phyloP scores from a whole-genome alignment of 305 asterid species.

The Solanum chacoense region DNA sequence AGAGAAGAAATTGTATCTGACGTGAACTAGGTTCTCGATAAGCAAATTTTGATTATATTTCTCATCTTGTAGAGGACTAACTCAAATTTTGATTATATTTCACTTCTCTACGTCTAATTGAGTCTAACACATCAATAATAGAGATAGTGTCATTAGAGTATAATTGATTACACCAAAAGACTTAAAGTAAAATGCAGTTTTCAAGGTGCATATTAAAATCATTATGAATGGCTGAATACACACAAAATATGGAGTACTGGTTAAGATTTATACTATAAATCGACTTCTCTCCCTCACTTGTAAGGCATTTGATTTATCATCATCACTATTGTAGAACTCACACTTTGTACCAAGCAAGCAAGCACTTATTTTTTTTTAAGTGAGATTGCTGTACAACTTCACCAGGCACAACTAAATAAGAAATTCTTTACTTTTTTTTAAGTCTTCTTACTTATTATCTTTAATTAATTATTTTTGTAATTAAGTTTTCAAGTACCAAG shows the following conservation, averaged over 20 bases:
- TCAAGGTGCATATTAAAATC: not conserved
- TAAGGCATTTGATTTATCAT: not conserved
- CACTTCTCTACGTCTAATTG: no score
- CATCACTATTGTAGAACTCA: not conserved
- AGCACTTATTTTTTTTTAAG: not conserved
- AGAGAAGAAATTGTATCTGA: slow-evolving; percentile 15
- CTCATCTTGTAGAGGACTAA: slow-evolving; percentile 16
- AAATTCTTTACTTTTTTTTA: not conserved
- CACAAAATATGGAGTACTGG: not conserved
- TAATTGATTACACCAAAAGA: no score
- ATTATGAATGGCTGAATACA: not conserved
- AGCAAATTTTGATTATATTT: slow-evolving; percentile 21
- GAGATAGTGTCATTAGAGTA: no score
- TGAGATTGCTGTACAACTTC: not conserved
- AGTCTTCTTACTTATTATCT: not conserved
- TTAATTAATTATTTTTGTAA: not conserved
- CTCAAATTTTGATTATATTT: no score
- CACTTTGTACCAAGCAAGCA: not conserved
- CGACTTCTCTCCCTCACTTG: not conserved
- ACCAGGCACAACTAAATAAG: not conserved
- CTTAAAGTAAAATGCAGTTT: no score
- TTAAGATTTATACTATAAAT: not conserved
- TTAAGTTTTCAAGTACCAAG: not conserved
- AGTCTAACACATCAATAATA: no score
- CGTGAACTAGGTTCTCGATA: slow-evolving; percentile 17